Conservation (phyloP, 495 filamentous ascomycete species). For the Parathielavia hyrcaniae region DNA sequence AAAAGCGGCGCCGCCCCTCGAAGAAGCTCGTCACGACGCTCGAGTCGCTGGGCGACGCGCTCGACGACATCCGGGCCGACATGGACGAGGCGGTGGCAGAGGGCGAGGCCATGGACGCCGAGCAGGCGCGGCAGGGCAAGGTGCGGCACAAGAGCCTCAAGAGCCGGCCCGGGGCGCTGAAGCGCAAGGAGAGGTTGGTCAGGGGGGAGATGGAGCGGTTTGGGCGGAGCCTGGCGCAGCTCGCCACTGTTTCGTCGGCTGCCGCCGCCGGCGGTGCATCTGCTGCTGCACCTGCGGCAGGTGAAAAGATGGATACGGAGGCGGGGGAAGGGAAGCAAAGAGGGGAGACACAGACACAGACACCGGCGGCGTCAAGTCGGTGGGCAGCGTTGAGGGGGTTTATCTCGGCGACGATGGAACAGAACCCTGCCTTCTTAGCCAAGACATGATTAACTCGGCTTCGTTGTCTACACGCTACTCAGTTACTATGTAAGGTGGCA, state of each 20-base stretch:
- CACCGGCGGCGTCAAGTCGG: conserved; percentile 47
- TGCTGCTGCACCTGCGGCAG: background rate
- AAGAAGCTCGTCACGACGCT: conserved; percentile 76
- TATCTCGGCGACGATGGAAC: conserved; percentile 68
- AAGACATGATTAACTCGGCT: conserved; percentile 17
- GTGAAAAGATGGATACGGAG: conserved; percentile 14
- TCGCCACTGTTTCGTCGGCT: conserved; percentile 32
- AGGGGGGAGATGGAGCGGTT: conserved; percentile 75
- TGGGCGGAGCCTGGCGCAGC: conserved; percentile 67
- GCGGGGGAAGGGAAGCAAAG: conserved; percentile 12
- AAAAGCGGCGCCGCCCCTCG: conserved; percentile 58
- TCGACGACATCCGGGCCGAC: conserved; percentile 51
- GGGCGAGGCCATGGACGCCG: conserved; percentile 31
- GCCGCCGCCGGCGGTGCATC: background rate
- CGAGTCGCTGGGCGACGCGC: conserved; percentile 67
- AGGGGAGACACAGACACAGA: conserved; percentile 18
- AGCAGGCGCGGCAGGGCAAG: conserved; percentile 40
- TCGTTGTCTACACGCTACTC: background rate
- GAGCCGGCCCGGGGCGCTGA: conserved; percentile 70
- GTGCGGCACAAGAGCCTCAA: conserved; percentile 65
- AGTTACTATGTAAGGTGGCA: too few species aligned
- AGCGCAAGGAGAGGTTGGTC: conserved; percentile 73
- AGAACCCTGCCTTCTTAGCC: conserved; percentile 55
- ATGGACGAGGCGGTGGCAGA: conserved; percentile 34
- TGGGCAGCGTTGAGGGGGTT: conserved; percentile 66